Evolutionary conservation across 2,329 filamentous ascomycete species (phyloP), one percentile per base, ranked within the genome.

Genomic region (Ophiostoma sp.): DNA sequence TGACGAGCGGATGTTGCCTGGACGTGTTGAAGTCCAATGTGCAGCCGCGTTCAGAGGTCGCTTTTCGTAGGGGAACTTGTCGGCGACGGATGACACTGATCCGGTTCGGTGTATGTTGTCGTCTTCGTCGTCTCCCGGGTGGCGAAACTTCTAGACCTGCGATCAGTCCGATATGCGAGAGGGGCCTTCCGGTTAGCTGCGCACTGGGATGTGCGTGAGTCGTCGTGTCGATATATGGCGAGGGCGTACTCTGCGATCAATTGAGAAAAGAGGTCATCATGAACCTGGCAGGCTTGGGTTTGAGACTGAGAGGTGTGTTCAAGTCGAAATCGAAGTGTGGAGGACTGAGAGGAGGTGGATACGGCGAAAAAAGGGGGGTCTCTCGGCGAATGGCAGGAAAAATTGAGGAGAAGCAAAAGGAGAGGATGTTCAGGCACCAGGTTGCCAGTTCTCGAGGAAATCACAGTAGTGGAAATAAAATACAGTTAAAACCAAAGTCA

Each of bases 301-400:
- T n/a, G 40, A 42, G 49, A 55, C 49, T 14, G 49, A 55, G 49
- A 55, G 49, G 49, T 55, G 58, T 41, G 36, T 40, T 36, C 58
- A 38, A 62, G 58, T 40, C 38, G 58, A 62, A 62, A 62, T 42
- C 38, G 8, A 64, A 45, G 38, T 64, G 63, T 64, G 63, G 63
- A 64, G 41, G 63, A 64, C 16, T 36, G 63, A 63, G 42, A 64
- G 41, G 42, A 40, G 8, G 62, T 42, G 63, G 63, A 8, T 44
- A 64, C 42, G 63, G 63, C 63, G 42, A 64, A 64, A 64, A 64
- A 64, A 44, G 60, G 63, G 63, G 63, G 63, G 18, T 45, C 41
- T 64, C 40, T 64, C 11, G 63, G 40, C n/a, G n/a, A 45, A 36
- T 14, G 40, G 41, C 41, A 64, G 40, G 41, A 64, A 44, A 27